Conservation (phyloP, 2,329 filamentous ascomycete species). For the Rachicladosporium sp. region DNA sequence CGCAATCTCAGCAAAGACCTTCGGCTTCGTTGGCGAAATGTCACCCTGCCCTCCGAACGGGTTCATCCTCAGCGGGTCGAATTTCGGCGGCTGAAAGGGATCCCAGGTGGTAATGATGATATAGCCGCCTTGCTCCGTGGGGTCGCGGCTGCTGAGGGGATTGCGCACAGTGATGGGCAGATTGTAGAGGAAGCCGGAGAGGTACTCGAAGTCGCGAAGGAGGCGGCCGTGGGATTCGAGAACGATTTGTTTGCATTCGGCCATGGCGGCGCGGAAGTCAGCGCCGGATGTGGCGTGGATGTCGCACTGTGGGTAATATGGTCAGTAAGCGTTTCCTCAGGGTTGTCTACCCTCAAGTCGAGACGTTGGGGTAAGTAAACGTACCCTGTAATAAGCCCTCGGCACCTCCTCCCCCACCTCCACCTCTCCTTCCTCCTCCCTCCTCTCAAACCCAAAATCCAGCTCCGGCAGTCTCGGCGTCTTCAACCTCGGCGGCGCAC, state of each 20-base stretch:
- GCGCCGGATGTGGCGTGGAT: slow-evolving; percentile 7
- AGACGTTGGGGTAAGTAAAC: no score
- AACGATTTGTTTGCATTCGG: slow-evolving; percentile 9
- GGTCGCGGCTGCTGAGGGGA: slow-evolving; percentile 5
- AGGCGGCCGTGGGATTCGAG: slow-evolving; percentile 8
- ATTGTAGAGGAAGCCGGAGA: slow-evolving; percentile 12
- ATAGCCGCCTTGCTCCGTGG: slow-evolving; percentile 3
- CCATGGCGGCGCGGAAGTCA: slow-evolving; percentile 7
- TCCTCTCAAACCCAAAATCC: slow-evolving; percentile 1
- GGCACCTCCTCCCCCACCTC: no score
- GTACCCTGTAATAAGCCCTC: no score
- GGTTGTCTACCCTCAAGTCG: no score
- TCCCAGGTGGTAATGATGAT: slow-evolving; percentile 7
- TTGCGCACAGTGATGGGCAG: slow-evolving; percentile 5
- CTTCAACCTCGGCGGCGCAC: neutral
- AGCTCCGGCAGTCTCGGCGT: slow-evolving; percentile 3
- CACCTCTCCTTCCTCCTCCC: no score
- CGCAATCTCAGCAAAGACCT: neutral
- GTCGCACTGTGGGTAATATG: slow-evolving; percentile 6
- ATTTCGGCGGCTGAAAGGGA: slow-evolving; percentile 7
- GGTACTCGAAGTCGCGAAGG: slow-evolving; percentile 8
- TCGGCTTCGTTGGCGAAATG: neutral
- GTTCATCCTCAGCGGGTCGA: slow-evolving; percentile 8
- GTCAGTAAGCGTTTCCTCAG: no score
- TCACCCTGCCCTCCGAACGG: neutral